Base-by-base conservation (phyloP, 2,329 filamentous ascomycete species). In the Macrophomina pseudophaseolina region DNA sequence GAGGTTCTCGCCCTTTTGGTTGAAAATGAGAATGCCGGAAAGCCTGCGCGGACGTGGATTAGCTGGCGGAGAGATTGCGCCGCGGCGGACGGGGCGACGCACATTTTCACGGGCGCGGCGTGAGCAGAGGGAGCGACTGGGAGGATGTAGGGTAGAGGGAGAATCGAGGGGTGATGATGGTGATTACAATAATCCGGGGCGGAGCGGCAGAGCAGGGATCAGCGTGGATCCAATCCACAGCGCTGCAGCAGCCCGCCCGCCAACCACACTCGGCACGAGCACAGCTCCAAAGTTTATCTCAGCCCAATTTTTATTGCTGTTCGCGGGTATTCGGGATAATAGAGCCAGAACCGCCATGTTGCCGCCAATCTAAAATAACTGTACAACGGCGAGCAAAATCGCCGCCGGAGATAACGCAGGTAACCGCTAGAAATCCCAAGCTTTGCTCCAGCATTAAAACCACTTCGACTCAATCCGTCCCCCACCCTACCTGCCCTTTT, bases 1-100 rank as follows among this genome's bases (percentile, higher is more conserved):
- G 77, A 99, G 92, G 82, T 99, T 97, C 84, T 99, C 95, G 82
- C 95, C 95, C 83, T 99, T 99, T 80, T 99, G 95, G 74, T 99
- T 99, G 87, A 99, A 99, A 73, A 99, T 90, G 72, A 99, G 89
- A 76, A 99, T 94, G 68, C 95, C 95, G 73, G 94, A 98, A 73
- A 99, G 86, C 96, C 99, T 99, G 70, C 75, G 58, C 30, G 33
- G 33, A 23, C 11, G 35, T 18, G 28, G 16, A 54, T 66, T 48
- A 66, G 65, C 65, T 49, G 23, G 44, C 46, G 6, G 44, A 16
- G 54, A 35, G 64, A 60, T 35, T 66, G 64, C 33, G 46, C 28
- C 12, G 54, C 23, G 64, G 4, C 38, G 56, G 14, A 42, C 33
- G 44, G 51, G 56, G 49, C 48, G 56, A 52, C 54, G 46, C 56